Evolutionary conservation across 306 rosid genomes (phyloP).

Genomic region (Albizia julibrissin): DNA sequence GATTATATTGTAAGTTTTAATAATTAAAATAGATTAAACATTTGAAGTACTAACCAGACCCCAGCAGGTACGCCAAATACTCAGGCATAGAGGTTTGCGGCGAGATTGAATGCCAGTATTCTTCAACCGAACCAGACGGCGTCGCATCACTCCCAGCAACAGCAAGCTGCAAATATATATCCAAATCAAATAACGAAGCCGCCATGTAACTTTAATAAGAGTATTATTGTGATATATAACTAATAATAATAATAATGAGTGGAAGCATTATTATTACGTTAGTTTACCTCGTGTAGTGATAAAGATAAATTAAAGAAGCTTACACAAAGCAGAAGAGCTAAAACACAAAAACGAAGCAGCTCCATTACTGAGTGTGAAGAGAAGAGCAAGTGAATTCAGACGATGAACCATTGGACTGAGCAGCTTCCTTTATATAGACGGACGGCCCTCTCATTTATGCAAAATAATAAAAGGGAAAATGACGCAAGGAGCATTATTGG

Average conservation of each 20-base stretch:
- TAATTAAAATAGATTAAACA: background rate
- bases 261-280: too few relatives aligned
- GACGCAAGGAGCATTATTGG: too few relatives aligned
- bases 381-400: background rate
- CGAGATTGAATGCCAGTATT: constrained; percentile 16
- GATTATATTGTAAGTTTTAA: too few relatives aligned
- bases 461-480: background rate
- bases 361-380: background rate
- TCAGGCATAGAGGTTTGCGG: constrained; percentile 9
- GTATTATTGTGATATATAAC: too few relatives aligned
- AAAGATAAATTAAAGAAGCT: background rate
- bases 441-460: background rate
- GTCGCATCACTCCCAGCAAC: constrained; percentile 1
- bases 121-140: background rate
- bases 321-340: background rate
- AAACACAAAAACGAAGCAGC: background rate
- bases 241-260: too few relatives aligned
- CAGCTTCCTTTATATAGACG: background rate
- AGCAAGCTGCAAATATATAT: background rate
- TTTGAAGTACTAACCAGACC: background rate
- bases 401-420: background rate
- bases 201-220: too few relatives aligned
- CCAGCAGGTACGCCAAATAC: background rate
- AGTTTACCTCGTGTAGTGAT: background rate
- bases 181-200: background rate